Base-by-base conservation (phyloP, 2,329 filamentous ascomycete species). In the Shiraia sp. region DNA sequence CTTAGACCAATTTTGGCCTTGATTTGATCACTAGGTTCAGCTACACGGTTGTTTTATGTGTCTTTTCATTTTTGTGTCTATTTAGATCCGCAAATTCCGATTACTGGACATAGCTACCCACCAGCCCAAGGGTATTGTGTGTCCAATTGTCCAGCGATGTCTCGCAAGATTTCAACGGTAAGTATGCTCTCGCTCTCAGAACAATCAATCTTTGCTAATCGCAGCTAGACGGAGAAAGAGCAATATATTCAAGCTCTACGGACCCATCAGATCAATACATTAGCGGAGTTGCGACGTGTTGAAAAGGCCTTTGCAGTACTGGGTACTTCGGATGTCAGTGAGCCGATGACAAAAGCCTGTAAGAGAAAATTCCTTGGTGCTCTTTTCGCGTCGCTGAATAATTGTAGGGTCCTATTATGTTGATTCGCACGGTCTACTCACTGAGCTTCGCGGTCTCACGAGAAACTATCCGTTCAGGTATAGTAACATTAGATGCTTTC, bases 211-310 rank as follows among this genome's bases (percentile, higher is more conserved):
- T 19, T 28, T 19, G 25, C 48, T 59, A 30, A 59, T 32, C 25
- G 15, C 1, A n/a, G 2, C 2, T 51, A 76, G 72, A 66, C 69
- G 17, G 72, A 76, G 45, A 76, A 76, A 52, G 63, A 71, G 12
- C 78, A 83, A 48, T 75, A 87, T 47, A 80, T 88, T 49, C 74
- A 82, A 16, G 81, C 83, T 1, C 75, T 90, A 15, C 74, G 74
- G 30, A 82, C 80, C 0, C 85, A 87, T 57, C 80, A 80, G n/a
- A 75, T 89, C 63, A 90, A 89, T 63, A 89, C 86, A 0, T 74
- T 90, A 14, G 84, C 82, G 0, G 85, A 87, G 49, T 79, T 90
- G 19, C 83, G 86, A 51, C 82, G 85, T 12, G 83, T 88, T 53
- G 87, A 90, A 64, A 79, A 81, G 41, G 74, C 80, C 3, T 83